A percentile compares a stretch with the other conserved stretches of the same genome.
These are phyloP conservation scores for Puccinia novopanici DNA, from an alignment of 1,284 basidiomycete species.

Conservation along the genomic window DNA sequence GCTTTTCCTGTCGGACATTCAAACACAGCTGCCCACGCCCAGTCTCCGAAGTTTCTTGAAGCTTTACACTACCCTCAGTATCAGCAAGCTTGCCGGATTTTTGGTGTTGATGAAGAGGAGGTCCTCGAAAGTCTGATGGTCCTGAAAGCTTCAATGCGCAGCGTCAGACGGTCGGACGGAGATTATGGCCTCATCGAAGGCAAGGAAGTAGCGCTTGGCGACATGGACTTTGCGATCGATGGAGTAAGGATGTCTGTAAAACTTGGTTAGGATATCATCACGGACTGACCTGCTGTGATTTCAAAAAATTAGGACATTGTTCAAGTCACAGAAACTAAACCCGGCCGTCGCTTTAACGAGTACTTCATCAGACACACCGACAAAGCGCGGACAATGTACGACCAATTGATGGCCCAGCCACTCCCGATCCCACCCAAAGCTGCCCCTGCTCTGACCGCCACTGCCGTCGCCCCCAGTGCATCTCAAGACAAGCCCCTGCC, in stretches of 20 bases:
- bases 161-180: constrained; percentile 68
- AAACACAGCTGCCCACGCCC: constrained; percentile 74
- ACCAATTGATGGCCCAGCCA: constrained; percentile 39
- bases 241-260: constrained; percentile 66
- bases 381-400: constrained; percentile 41
- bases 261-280: neutral
- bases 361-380: constrained; percentile 49
- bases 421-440: constrained; percentile 42
- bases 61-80: constrained; percentile 89
- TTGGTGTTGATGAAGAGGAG: constrained; percentile 84
- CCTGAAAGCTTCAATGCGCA: constrained; percentile 74
- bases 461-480: neutral
- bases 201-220: constrained; percentile 82
- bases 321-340: constrained; percentile 43
- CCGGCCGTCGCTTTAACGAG: constrained; percentile 45
- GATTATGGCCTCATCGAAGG: constrained; percentile 74
- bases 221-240: constrained; percentile 92
- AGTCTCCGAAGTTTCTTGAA: constrained; percentile 89
- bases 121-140: constrained; percentile 96
- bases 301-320: constrained; percentile 31
- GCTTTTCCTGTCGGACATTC: constrained; percentile 78
- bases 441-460: neutral
- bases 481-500: constrained; percentile 28
- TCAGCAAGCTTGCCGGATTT: constrained; percentile 87
- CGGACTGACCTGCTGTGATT: neutral